Conservation (phyloP, 352 stramenopile genomes). For the Globisporangium recalcitrans region DNA sequence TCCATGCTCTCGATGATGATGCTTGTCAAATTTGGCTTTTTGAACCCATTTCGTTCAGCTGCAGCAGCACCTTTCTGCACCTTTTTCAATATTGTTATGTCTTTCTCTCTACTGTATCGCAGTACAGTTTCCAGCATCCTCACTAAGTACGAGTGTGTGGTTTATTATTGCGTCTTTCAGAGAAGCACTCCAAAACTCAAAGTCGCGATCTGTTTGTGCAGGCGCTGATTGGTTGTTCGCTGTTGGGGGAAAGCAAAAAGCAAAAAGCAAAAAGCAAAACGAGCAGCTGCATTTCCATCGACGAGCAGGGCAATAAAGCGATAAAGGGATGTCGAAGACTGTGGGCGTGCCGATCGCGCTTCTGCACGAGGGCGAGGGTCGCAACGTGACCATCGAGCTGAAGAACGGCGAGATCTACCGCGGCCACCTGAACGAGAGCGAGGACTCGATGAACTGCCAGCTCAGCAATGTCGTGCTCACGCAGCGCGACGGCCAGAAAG, state of each 20-base stretch:
- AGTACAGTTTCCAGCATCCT: background rate
- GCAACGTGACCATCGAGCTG: conserved; percentile 80
- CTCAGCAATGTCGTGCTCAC: conserved; percentile 89
- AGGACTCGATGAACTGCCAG: conserved; percentile 98
- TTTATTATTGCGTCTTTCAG: background rate
- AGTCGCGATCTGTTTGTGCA: background rate
- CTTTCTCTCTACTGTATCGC: background rate
- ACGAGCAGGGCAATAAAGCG: background rate
- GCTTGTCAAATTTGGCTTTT: background rate
- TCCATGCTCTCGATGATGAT: no score
- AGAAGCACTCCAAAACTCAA: background rate
- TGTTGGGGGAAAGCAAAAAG: background rate
- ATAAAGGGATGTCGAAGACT: conserved; percentile 57
- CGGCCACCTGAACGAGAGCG: conserved; percentile 73
- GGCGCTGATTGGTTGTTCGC: background rate
- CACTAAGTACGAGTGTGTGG: background rate
- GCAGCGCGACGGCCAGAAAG: conserved; percentile 77
- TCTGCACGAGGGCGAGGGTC: conserved; percentile 85
- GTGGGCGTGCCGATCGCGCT: conserved; percentile 80
- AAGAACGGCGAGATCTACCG: conserved; percentile 89
- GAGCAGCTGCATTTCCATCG: background rate
- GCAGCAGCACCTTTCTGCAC: background rate
- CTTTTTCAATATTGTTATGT: background rate
- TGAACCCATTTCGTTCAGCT: background rate
- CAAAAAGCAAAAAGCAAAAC: conserved; percentile 1